Conservation (phyloP, 1,284 basidiomycete species). For the Cryptococcus depauperatus region DNA sequence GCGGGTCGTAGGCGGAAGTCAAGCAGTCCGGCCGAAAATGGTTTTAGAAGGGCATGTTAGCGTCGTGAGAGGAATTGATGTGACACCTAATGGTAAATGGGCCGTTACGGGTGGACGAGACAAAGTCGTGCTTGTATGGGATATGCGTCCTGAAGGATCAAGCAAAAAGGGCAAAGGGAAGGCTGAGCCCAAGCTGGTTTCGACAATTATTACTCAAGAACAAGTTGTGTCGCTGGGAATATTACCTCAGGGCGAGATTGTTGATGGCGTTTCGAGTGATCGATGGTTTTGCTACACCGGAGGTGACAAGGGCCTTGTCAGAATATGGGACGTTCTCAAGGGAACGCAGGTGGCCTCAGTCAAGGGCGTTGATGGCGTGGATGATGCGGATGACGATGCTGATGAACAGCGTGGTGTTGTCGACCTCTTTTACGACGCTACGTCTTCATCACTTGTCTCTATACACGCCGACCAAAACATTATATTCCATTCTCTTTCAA, state of each 20-base stretch:
- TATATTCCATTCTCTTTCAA: constrained; percentile 68
- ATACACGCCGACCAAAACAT: constrained; percentile 96
- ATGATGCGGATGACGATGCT: constrained; percentile 53
- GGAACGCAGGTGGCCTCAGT: constrained; percentile 59
- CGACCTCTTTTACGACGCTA: constrained; percentile 51
- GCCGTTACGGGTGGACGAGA: constrained; percentile 82
- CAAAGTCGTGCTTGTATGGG: constrained; percentile 84
- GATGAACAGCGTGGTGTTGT: constrained; percentile 56
- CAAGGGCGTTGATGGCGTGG: constrained; percentile 44
- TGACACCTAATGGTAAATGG: constrained; percentile 75
- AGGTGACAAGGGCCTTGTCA: constrained; percentile 74
- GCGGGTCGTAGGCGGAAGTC: constrained; percentile 47
- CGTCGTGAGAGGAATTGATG: constrained; percentile 76
- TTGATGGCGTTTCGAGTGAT: constrained; percentile 32
- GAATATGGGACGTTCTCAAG: constrained; percentile 70
- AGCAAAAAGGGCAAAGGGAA: constrained; percentile 51
- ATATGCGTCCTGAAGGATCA: constrained; percentile 48
- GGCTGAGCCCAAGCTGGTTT: constrained; percentile 56
- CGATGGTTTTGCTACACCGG: constrained; percentile 69
- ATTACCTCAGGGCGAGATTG: constrained; percentile 46
- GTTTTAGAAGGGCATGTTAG: constrained; percentile 85
- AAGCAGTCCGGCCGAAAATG: constrained; percentile 59
- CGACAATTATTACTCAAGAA: constrained; percentile 78
- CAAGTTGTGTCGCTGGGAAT: constrained; percentile 76
- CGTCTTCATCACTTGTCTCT: constrained; percentile 64